A percentile compares a stretch with the other conserved stretches of the same genome.
These are phyloP conservation scores for Eustoma russellianum DNA, from an alignment of 257 asterid species.

Conservation along the genomic window DNA sequence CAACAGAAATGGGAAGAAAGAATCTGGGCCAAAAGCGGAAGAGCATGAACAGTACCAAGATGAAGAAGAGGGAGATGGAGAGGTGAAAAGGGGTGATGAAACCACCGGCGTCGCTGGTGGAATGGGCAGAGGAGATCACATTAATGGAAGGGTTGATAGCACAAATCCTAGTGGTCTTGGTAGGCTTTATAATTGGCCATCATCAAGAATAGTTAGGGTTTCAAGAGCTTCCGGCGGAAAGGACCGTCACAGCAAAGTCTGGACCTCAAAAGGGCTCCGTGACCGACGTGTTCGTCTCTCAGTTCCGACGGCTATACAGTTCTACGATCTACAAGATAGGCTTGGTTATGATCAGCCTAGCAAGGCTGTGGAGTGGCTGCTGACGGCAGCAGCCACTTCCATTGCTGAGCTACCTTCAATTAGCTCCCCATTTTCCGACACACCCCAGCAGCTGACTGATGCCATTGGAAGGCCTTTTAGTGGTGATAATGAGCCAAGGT, in stretches of 20 bases:
- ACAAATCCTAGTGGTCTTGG: constrained; percentile 14
- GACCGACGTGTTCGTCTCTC: constrained; percentile 70
- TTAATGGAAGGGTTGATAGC: too few relatives aligned
- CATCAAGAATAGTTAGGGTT: constrained; percentile 72
- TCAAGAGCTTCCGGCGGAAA: constrained; percentile 66
- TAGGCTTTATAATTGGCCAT: constrained; percentile 50
- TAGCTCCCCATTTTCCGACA: constrained; percentile 38
- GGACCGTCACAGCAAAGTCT: constrained; percentile 78
- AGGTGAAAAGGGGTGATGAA: constrained; percentile 8
- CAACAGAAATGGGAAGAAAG: constrained; percentile 16
- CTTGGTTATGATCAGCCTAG: constrained; percentile 79
- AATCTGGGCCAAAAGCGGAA: constrained; percentile 8
- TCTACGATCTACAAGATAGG: constrained; percentile 65
- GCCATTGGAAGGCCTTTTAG: constrained; percentile 41
- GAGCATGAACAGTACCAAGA: constrained; percentile 19
- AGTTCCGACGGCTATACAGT: constrained; percentile 59
- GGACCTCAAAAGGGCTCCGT: constrained; percentile 56
- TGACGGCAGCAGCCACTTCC: constrained; percentile 58
- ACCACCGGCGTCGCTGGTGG: constrained; percentile 4
- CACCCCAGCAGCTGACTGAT: constrained; percentile 53
- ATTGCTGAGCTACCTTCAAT: constrained; percentile 66
- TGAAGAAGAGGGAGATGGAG: constrained; percentile 27
- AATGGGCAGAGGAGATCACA: constrained; percentile 11
- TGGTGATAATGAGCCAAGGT: constrained; percentile 34
- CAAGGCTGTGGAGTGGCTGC: constrained; percentile 80